Conservation (phyloP, 2,329 filamentous ascomycete genomes). For the Colletotrichum navitas region DNA sequence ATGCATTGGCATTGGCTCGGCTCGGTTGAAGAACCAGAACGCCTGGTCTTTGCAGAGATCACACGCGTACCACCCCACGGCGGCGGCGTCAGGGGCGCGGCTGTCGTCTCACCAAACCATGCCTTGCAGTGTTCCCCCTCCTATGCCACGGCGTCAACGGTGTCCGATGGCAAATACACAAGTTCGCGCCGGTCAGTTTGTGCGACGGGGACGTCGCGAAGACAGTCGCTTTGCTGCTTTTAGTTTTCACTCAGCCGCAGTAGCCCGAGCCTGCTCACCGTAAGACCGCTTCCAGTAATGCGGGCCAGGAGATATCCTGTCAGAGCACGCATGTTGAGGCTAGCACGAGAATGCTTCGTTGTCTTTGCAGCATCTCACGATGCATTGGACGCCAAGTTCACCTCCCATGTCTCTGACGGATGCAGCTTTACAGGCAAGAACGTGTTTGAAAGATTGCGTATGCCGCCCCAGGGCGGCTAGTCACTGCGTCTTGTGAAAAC, state of each 20-base stretch:
- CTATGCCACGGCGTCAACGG: not conserved
- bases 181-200: not conserved
- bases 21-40: not conserved
- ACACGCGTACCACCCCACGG: not conserved
- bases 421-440: not conserved
- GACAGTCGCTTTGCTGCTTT: not conserved
- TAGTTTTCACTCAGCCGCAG: not conserved
- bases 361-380: not conserved
- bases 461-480: not conserved
- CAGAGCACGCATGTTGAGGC: constrained; percentile 6
- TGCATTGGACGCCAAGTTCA: constrained; percentile 1
- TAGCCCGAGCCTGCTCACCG: not conserved
- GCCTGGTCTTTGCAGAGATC: not conserved
- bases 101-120: not conserved
- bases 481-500: not conserved
- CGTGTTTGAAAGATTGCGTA: not conserved
- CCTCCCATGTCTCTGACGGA: not conserved
- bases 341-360: not conserved
- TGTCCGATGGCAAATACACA: not conserved
- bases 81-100: not conserved
- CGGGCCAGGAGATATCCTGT: not conserved
- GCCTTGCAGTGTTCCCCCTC: not conserved
- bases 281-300: not conserved
- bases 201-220: not conserved
- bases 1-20: not conserved